phyloP scores from a whole-genome alignment of 2,329 filamentous ascomycete species.

The Cordyceps tenuipes region DNA sequence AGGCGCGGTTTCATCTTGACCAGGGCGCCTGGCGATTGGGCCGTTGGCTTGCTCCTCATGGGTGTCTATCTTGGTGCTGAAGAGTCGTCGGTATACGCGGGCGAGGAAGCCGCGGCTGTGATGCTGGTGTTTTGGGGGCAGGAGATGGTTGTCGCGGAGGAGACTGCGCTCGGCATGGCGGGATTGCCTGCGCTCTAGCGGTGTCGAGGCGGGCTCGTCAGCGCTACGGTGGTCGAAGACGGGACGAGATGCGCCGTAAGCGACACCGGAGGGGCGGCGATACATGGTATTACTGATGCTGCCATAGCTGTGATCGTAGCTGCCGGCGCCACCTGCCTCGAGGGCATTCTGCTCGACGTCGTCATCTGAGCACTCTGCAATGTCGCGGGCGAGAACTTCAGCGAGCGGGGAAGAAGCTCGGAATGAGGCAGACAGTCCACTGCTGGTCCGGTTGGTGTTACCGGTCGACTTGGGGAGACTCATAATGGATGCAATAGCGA shows the following conservation, averaged over 20 bases:
- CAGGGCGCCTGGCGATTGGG: not conserved
- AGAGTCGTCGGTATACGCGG: conserved; percentile 39
- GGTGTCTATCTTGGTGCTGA: conserved; percentile 46
- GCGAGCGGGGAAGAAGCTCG: conserved; percentile 56
- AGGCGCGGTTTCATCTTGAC: conserved; percentile 31
- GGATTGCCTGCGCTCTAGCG: conserved; percentile 47
- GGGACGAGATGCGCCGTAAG: conserved; percentile 61
- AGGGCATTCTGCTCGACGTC: conserved; percentile 32
- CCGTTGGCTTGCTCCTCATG: conserved; percentile 19
- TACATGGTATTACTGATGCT: conserved; percentile 41
- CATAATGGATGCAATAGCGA: not conserved
- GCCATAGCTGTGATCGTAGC: conserved; percentile 26
- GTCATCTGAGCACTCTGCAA: conserved; percentile 55
- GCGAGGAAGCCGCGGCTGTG: conserved; percentile 27
- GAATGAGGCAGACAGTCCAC: conserved; percentile 40
- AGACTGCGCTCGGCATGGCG: conserved; percentile 51
- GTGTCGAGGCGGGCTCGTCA: conserved; percentile 42
- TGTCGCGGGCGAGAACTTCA: conserved; percentile 56
- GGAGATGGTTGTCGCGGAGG: conserved; percentile 56
- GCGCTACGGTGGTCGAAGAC: conserved; percentile 52
- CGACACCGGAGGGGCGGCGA: conserved; percentile 68
- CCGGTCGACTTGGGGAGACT: conserved; percentile 11
- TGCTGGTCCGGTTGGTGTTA: conserved; percentile 11
- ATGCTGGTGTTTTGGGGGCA: conserved; percentile 50
- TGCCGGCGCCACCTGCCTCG: conserved; percentile 27